A percentile compares a stretch with the other conserved stretches of the same genome.
Evolutionary conservation across 495 filamentous ascomycete genomes (phyloP).

Genomic region (Tuber brumale): DNA sequence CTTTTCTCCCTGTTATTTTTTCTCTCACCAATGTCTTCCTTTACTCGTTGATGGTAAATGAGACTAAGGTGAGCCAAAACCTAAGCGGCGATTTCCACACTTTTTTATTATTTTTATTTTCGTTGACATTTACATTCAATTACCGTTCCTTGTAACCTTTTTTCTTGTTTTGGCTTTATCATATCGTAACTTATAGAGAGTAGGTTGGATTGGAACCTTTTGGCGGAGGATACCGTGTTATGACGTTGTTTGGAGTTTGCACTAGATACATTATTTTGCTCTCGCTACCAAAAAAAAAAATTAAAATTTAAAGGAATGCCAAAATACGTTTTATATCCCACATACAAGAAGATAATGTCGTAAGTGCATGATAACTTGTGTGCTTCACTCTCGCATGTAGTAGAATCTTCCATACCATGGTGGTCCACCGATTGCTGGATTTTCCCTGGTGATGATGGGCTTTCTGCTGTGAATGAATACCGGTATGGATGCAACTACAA

Average conservation of each 20-base stretch:
- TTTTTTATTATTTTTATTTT: not conserved
- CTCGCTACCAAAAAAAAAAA: not conserved
- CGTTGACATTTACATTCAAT: not conserved
- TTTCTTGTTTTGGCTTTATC: not conserved
- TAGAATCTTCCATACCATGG: too few species aligned
- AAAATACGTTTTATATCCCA: not conserved
- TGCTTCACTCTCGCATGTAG: too few species aligned
- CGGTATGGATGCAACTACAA: too few species aligned
- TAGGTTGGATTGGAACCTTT: not conserved
- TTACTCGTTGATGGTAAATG: not conserved
- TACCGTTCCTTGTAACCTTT: not conserved
- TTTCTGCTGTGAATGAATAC: too few species aligned
- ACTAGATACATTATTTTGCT: constrained; percentile 2
- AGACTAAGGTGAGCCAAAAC: not conserved
- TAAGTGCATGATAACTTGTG: too few species aligned
- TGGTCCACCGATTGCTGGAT: too few species aligned
- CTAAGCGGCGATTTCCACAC: not conserved
- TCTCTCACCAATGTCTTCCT: not conserved
- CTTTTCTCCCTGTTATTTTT: constrained; percentile 11
- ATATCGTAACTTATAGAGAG: constrained; percentile 1
- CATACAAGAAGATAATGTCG: too few species aligned
- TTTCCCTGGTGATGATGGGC: too few species aligned
- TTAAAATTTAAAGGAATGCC: not conserved
- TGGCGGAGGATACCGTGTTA: not conserved
- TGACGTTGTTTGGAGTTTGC: not conserved